phyloP scores from a whole-genome alignment of 2,329 filamentous ascomycete species.

The Sarocladium brachiariae region DNA sequence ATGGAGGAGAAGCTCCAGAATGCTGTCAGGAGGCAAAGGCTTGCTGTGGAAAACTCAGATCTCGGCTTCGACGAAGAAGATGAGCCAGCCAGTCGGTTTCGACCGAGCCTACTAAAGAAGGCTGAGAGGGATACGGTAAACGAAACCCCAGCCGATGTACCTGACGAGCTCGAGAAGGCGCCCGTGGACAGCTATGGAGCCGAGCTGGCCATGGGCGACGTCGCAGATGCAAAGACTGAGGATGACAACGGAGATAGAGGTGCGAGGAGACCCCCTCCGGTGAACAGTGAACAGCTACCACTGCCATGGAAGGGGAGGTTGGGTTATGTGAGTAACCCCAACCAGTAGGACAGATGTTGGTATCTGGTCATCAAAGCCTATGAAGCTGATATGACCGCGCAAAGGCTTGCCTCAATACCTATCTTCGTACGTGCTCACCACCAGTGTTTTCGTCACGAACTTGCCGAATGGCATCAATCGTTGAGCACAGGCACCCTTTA shows the following conservation, averaged over 20 bases:
- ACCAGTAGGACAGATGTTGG: neutral
- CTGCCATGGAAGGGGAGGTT: slow-evolving; percentile 85
- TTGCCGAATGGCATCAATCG: slow-evolving; percentile 81
- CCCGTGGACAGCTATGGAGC: slow-evolving; percentile 18
- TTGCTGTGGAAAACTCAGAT: slow-evolving; percentile 36
- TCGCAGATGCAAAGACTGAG: slow-evolving; percentile 15
- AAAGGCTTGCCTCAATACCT: slow-evolving; percentile 85
- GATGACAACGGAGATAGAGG: slow-evolving; percentile 27
- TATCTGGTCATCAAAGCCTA: neutral
- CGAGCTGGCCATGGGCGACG: slow-evolving; percentile 17
- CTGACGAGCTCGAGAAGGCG: slow-evolving; percentile 14
- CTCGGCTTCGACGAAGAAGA: slow-evolving; percentile 15
- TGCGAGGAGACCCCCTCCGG: slow-evolving; percentile 57
- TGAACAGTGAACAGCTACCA: slow-evolving; percentile 78
- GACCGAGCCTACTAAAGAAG: slow-evolving; percentile 9
- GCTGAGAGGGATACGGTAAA: slow-evolving; percentile 9
- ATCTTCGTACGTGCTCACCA: slow-evolving; percentile 72
- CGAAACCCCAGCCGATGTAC: slow-evolving; percentile 5
- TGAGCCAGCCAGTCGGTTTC: slow-evolving; percentile 6
- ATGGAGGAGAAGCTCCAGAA: slow-evolving; percentile 42
- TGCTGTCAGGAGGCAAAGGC: slow-evolving; percentile 38
- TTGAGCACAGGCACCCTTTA: slow-evolving; percentile 82
- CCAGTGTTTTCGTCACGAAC: slow-evolving; percentile 88
- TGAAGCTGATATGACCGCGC: slow-evolving; percentile 1
- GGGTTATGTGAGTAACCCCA: slow-evolving; percentile 62